phyloP scores from a whole-genome alignment of 352 stramenopile species.

The Globisporangium emineosum region DNA sequence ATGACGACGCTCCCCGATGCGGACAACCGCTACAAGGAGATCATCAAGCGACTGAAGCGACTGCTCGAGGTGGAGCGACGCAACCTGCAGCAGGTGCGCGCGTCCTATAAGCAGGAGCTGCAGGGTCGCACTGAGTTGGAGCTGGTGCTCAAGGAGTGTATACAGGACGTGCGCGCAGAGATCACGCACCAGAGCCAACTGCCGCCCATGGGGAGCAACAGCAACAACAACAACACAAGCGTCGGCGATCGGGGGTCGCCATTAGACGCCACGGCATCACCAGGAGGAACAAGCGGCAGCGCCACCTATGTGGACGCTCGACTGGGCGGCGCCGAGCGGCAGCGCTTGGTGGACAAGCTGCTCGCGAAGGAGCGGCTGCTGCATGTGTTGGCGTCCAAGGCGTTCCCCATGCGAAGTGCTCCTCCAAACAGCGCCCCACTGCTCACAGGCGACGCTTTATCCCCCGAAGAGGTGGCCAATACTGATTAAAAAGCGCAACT shows the following conservation, averaged over 20 bases:
- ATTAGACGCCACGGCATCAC: no score
- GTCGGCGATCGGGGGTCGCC: no score
- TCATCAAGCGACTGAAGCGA: conserved; percentile 90
- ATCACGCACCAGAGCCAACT: conserved; percentile 35
- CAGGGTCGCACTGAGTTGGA: conserved; percentile 83
- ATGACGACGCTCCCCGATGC: conserved; percentile 26
- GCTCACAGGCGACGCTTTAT: conserved; percentile 41
- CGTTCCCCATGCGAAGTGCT: conserved; percentile 41
- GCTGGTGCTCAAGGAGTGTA: conserved; percentile 70
- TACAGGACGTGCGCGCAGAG: conserved; percentile 79
- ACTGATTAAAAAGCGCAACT: no score
- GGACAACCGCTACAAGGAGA: conserved; percentile 90
- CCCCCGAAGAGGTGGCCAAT: conserved; percentile 39
- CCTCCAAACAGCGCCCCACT: conserved; percentile 30
- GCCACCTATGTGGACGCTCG: conserved; percentile 13
- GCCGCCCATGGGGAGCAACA: conserved; percentile 16
- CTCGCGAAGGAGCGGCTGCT: conserved; percentile 83
- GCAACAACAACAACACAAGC: conserved; percentile 13
- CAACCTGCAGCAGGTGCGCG: conserved; percentile 79
- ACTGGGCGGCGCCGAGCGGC: conserved; percentile 41
- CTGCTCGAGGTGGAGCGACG: conserved; percentile 82
- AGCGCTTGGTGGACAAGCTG: conserved; percentile 74
- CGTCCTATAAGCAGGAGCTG: conserved; percentile 64
- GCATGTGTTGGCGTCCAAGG: conserved; percentile 69
- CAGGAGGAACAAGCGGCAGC: no score